Evolutionary conservation across 306 rosid species (phyloP).

Genomic region (Mimosa bimucronata): DNA sequence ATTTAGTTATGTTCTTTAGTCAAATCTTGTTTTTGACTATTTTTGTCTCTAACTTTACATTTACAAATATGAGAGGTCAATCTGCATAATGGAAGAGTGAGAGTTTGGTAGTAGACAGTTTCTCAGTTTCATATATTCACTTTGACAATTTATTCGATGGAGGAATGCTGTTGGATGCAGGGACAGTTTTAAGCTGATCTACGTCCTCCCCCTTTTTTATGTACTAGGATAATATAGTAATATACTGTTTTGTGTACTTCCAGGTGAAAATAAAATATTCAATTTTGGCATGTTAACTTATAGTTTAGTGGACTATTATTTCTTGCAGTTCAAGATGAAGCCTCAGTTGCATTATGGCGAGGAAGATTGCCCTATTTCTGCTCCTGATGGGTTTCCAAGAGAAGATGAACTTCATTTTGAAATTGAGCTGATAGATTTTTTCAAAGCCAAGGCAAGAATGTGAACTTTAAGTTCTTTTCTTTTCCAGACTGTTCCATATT

Average conservation of each 20-base stretch:
- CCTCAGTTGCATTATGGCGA: conserved; percentile 87
- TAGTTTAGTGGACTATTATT: conserved; percentile 22
- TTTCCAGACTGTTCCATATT: conserved; percentile 13
- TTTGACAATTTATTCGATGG: conserved; percentile 15
- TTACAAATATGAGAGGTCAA: conserved; percentile 8
- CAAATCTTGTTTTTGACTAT: conserved; percentile 18
- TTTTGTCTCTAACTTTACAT: background rate
- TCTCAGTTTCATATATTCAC: conserved; percentile 20
- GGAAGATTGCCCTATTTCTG: conserved; percentile 86
- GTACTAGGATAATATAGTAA: conserved; percentile 3
- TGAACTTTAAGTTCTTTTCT: conserved; percentile 35
- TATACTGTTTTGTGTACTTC: background rate
- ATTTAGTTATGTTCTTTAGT: background rate
- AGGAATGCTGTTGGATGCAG: conserved; percentile 17
- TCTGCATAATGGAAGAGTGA: background rate
- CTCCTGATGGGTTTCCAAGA: conserved; percentile 75
- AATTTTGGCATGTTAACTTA: conserved; percentile 8
- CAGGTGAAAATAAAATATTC: conserved; percentile 2
- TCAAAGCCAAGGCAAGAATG: conserved; percentile 80
- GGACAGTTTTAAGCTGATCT: conserved; percentile 20
- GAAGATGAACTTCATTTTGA: conserved; percentile 95
- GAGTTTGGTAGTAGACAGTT: conserved; percentile 14
- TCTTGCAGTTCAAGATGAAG: conserved; percentile 89
- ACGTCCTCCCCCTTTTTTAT: conserved; percentile 1
- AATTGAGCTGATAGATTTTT: conserved; percentile 90